Conservation (phyloP, 1,139 yeast species). For the Lodderomyces theae region DNA sequence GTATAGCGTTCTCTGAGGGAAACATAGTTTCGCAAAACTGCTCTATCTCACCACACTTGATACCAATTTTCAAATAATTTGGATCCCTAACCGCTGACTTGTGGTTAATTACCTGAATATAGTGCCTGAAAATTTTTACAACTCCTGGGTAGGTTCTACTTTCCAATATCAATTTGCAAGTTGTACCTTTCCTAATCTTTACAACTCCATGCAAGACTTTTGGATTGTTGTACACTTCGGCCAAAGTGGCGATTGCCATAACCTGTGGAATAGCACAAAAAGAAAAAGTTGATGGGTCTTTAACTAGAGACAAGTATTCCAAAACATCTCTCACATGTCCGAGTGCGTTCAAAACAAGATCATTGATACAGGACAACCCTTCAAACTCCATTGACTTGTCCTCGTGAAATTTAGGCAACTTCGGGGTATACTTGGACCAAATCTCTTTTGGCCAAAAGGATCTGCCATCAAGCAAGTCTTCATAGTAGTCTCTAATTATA, state of each 20-base stretch:
- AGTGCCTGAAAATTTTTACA: constrained; percentile 68
- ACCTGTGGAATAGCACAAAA: constrained; percentile 98
- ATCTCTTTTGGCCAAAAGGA: constrained; percentile 96
- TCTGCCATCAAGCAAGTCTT: constrained; percentile 88
- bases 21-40: constrained; percentile 77
- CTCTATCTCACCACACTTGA: constrained; percentile 83
- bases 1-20: constrained; percentile 42
- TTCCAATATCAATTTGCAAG: constrained; percentile 71
- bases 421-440: constrained; percentile 77
- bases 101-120: constrained; percentile 73
- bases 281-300: constrained; percentile 80
- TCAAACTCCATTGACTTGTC: constrained; percentile 37
- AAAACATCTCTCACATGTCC: constrained; percentile 76
- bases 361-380: constrained; percentile 76
- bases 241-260: constrained; percentile 95
- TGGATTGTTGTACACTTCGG: constrained; percentile 80
- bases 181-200: constrained; percentile 90
- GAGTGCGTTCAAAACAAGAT: constrained; percentile 77
- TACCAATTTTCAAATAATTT: constrained; percentile 78
- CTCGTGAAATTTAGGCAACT: constrained; percentile 57
- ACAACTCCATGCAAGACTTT: constrained; percentile 67
- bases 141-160: constrained; percentile 77
- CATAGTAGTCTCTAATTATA: constrained; percentile 92
- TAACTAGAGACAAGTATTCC: constrained; percentile 69
- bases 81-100: constrained; percentile 81